phyloP scores from a whole-genome alignment of 1,284 basidiomycete species.

The Cryptococcus sp. region DNA sequence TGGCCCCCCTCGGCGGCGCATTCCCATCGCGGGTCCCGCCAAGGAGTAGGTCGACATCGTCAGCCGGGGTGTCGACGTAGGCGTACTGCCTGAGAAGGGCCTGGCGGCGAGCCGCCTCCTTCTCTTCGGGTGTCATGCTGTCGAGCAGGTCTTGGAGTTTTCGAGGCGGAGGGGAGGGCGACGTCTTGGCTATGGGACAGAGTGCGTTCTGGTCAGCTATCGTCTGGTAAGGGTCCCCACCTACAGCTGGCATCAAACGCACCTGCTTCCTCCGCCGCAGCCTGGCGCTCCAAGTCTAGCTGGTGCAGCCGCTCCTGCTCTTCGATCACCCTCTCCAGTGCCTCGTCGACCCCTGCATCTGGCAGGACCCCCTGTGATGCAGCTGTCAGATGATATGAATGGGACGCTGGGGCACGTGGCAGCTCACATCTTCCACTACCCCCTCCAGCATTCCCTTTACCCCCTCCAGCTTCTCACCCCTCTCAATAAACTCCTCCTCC shows the following conservation, averaged over 20 bases:
- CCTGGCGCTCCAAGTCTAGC: conserved; percentile 19
- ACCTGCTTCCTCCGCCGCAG: conserved; percentile 15
- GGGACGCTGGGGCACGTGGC: neutral
- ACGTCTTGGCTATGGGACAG: neutral
- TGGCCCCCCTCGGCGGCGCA: conserved; percentile 27
- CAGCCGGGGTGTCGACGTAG: conserved; percentile 43
- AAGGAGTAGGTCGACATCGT: conserved; percentile 11
- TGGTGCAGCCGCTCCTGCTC: conserved; percentile 34
- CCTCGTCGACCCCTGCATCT: too few relatives aligned
- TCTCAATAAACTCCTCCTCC: conserved; percentile 48
- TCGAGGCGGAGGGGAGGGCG: conserved; percentile 10
- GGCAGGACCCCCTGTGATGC: conserved; percentile 26
- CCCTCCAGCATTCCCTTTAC: conserved; percentile 49
- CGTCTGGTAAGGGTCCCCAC: neutral
- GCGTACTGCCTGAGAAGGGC: conserved; percentile 47
- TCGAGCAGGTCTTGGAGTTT: conserved; percentile 28
- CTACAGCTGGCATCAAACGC: neutral
- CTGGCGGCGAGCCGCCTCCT: conserved; percentile 35
- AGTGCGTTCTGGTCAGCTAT: neutral
- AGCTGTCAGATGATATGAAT: neutral
- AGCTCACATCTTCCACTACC: conserved; percentile 36
- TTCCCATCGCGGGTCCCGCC: conserved; percentile 13
- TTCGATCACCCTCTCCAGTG: conserved; percentile 32
- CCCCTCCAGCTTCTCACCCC: conserved; percentile 49
- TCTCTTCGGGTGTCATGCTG: conserved; percentile 43